These are phyloP conservation scores for Gyrodon lividus DNA, from an alignment of 768 basidiomycete species.

Conservation along the genomic window DNA sequence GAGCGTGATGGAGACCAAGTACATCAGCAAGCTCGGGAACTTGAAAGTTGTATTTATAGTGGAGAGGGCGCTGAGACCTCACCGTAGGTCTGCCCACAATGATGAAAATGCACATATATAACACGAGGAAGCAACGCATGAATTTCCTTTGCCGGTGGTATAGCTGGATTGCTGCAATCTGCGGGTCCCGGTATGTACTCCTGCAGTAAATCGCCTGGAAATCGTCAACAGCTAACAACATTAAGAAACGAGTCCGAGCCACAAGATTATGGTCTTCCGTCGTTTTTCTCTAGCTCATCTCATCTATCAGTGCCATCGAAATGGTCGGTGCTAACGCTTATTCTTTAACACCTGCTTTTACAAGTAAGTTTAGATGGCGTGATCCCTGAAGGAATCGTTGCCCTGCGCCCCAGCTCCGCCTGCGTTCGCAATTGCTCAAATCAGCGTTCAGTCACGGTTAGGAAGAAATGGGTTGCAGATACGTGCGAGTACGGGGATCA, in stretches of 20 bases:
- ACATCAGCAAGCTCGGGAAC: constrained; percentile 62
- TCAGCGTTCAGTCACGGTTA: constrained; percentile 52
- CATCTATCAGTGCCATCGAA: constrained; percentile 56
- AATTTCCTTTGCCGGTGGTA: constrained; percentile 69
- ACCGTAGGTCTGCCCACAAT: constrained; percentile 56
- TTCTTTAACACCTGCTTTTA: constrained; percentile 57
- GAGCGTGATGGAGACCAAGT: constrained; percentile 46
- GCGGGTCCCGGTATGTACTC: constrained; percentile 71
- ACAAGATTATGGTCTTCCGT: constrained; percentile 41
- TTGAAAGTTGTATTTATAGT: constrained; percentile 57
- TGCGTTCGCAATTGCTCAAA: constrained; percentile 43
- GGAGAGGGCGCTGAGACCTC: constrained; percentile 72
- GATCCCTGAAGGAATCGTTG: constrained; percentile 46
- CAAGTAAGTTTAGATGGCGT: constrained; percentile 52
- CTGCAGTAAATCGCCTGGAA: constrained; percentile 76
- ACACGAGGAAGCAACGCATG: constrained; percentile 43
- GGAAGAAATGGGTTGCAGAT: constrained; percentile 65
- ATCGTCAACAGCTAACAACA: constrained; percentile 80
- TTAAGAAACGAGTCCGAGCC: background rate
- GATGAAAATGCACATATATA: background rate
- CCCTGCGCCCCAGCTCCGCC: constrained; percentile 46
- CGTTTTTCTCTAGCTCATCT: constrained; percentile 61
- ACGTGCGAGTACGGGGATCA: constrained; percentile 73
- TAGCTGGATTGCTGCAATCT: constrained; percentile 63
- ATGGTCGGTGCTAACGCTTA: constrained; percentile 51